Evolutionary conservation across 345 rosid species (phyloP), one percentile per base, ranked within the genome.

Genomic region (Dimocarpus longan): DNA sequence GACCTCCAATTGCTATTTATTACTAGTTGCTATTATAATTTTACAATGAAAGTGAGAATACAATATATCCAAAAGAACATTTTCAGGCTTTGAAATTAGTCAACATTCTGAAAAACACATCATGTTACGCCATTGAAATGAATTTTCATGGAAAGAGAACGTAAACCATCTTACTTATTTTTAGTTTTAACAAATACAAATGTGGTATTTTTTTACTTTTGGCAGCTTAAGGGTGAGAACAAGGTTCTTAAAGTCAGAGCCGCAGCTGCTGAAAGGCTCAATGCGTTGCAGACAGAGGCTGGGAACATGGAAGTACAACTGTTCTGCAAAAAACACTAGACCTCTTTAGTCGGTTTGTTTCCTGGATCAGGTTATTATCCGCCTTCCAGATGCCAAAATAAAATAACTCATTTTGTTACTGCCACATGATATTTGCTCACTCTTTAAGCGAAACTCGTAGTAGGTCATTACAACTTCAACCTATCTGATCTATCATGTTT

Each of bases 151-250:
- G 44, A 37, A 28, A 26, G 39, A 24, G 48, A 57, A 71, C 12
- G n/a, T 44, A 64, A 39, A 28, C 59, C 39, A 37, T 67, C 50
- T 50, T 19, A 16, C 40, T 65, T 71, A 24, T 56, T 46, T 8
- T 52, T 12, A 18, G 57, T 64, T 65, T 10, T 70, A 57, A 76
- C 28, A 56, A 66, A 74, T 40, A 19, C 60, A 78, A 66, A 74
- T 63, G 21, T 28, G 46, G 59, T 4, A 60, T 57, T 79, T 42
- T 79, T 66, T 43, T 66, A 76, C 67, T 82, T 12, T 79, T 32
- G 37, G 82, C 85, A 91, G 92, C 88, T 90, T 74, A 77, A 72
- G 80, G 40, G 57, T 46, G 88, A 87, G 86, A 91, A 85, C 80
- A 83, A 78, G 65, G 79, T 69, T 79, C 85, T 88, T 9, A 82